Evolutionary conservation across 2,329 filamentous ascomycete genomes (phyloP).

Genomic region (Hymenoscyphus scutula): DNA sequence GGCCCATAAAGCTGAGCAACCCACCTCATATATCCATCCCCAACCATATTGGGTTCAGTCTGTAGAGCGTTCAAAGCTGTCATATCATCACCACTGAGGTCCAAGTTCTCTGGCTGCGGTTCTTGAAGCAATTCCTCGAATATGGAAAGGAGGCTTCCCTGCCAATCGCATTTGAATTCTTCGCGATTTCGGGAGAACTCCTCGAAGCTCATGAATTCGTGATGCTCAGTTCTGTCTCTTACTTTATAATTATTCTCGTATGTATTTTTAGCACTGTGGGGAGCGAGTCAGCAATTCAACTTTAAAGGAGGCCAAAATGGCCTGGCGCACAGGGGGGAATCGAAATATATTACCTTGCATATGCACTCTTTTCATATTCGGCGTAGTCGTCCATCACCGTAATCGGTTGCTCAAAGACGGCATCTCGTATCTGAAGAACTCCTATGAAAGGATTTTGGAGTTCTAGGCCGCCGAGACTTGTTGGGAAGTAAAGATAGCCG

Average conservation of each 20-base stretch:
- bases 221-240: conserved; percentile 13
- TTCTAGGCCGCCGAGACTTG: conserved; percentile 42
- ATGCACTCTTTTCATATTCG: conserved; percentile 38
- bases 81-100: conserved; percentile 22
- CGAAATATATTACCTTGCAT: conserved; percentile 26
- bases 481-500: conserved; percentile 43
- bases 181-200: conserved; percentile 41
- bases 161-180: conserved; percentile 31
- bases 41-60: conserved; percentile 12
- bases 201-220: conserved; percentile 41
- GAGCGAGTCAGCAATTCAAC: not conserved
- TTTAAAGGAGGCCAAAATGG: not conserved
- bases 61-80: conserved; percentile 8
- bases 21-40: conserved; percentile 40
- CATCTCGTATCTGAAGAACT: conserved; percentile 32
- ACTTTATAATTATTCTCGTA: no score
- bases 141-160: conserved; percentile 20
- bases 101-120: conserved; percentile 32
- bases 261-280: not conserved
- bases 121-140: conserved; percentile 35
- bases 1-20: conserved; percentile 39
- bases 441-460: conserved; percentile 43
- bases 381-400: conserved; percentile 32
- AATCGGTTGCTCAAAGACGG: conserved; percentile 28
- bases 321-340: no score